Evolutionary conservation across 371 early-diverging fungal genomes (phyloP), one percentile per base, ranked within the genome.

Genomic region (Rhizopus delemar): DNA sequence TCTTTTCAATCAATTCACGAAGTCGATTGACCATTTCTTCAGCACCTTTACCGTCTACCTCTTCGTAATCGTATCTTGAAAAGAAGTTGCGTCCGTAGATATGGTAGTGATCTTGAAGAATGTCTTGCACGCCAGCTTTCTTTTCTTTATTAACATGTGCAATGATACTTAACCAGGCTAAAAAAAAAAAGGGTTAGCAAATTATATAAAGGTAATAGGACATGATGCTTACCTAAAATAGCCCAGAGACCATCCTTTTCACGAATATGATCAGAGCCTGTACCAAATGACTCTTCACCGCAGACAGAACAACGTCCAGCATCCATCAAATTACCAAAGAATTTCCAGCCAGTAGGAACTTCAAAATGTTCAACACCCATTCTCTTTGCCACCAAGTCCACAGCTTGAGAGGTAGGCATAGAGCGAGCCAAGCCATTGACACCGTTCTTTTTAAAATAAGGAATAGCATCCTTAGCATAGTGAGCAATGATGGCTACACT

Each of bases 191-290:
- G 22, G 22, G 22, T 22, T 22, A 22, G 22, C 2, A 22, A 22
- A 22, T 22, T 22, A 22, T 22, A 22, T 22, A 22, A 22, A 58
- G 48, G 53, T 52, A 29, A 41, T 63, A 33, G 39, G 41, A 35
- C 0, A 15, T 15, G 8, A 41, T 61, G 48, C 54, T 66, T 72
- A 88, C 88, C 86, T 51, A 97, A 73, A 41, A 97, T 76, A 45
- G 98, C 98, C 98, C 98, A 98, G 48, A 98, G 69, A 46, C 98
- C 98, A 78, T 98, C 98, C 85, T 98, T 98, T 71, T 98, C 98
- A 49, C 98, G 92, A 56, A 98, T 94, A 63, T 97, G 98, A 71
- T 97, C 95, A 0, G 94, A 93, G 41, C 98, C 98, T 8, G 97
- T 97, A 61, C 98, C 98, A 72, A 98, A 98, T 4, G 90, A 90